Base-by-base conservation (phyloP, 768 basidiomycete species). In the Tylopilus rubrobrunneus region DNA sequence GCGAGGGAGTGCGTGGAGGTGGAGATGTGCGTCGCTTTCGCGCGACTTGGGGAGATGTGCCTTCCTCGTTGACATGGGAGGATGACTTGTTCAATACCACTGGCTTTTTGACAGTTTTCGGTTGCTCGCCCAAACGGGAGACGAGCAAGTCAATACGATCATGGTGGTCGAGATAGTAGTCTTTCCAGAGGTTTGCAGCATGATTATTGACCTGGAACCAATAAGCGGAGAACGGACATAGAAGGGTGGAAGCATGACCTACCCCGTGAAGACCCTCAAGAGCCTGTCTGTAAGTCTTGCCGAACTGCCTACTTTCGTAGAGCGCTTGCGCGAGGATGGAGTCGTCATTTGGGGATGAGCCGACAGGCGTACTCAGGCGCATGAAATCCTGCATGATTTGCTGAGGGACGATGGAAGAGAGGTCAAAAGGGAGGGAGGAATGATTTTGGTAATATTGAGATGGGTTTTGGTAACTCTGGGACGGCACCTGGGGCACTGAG, bases 81-180 rank as follows among this genome's bases (percentile, higher is more conserved):
- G 51, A 48, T 4, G 58, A 23, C 37, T 55, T 60, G 44, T n/a
- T 48, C 23, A 52, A 31, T 7, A 61, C 56, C 17, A 63, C 42
- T 3, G 69, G 70, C 28, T 70, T 72, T 45, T 72, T 68, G 47
- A 66, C 60, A 7, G 66, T 64, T 52, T 58, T 71, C 29, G 65
- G 63, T 52, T 63, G 63, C 14, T 60, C 63, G 5, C 42, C 33
- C 28, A 64, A 51, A 55, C 57, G 62, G 48, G 64, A 63, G 47
- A 70, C 59, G 29, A 63, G 65, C 48, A 67, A 21, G 70, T 88
- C 83, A 34, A 89, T 71, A 40, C 81, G 79, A 48, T 77, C 74
- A 53, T 80, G 82, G 61, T 89, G 77, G 52, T 88, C 86, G 15
- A 90, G 75, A 59, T 86, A 90, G 63, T 88, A 88, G 60, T 90